Base-by-base conservation (phyloP, 1,284 basidiomycete species). In the Exobasidium rhododendri region DNA sequence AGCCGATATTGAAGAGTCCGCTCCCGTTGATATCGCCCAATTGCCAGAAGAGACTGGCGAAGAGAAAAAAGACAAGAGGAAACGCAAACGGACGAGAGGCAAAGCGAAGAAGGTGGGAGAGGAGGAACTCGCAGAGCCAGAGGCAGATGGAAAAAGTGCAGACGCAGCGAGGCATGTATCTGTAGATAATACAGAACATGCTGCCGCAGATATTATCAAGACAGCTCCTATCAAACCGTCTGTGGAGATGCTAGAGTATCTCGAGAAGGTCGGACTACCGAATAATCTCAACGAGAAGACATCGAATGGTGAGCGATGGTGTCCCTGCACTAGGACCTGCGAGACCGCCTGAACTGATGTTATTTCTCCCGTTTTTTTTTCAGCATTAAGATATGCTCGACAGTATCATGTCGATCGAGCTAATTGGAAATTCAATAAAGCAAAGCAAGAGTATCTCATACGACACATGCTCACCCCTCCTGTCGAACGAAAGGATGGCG, bases 391-490 rank as follows among this genome's bases (percentile, higher is more conserved):
- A 20, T 67, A 67, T 49, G 62, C 65, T 5, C 62, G 58, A 30
- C 26, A 45, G 7, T 67, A 62, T 51, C 20, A 57, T 3, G 14
- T 29, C 4, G 63, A 64, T 45, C 43, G 49, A n/a, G 7, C 13
- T 1, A 40, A 51, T n/a, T 67, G 65, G 65, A 67, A 67, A 29
- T 67, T 67, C 46, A 58, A 59, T n/a, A 67, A 67, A 56, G 63
- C 63, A n/a, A 56, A 59, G 4, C 65, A 67, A 51, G 61, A 61
- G 32, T 64, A 63, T 59, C 59, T 67, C 11, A 30, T 65, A 4
- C 53, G 65, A 2, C 63, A 67, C 30, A 47, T 59, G n/a, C 56
- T 67, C 1, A 64, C 58, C 53, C 20, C n/a, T 20, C 32, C 31
- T 43, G 4, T 32, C 17, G 52, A 35, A 4, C 7, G 22, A 14